Percentiles rank a stretch among this genome's conserved stretches.
Conservation (phyloP, 2,329 filamentous ascomycete genomes). For the Teratosphaeria destructans region DNA sequence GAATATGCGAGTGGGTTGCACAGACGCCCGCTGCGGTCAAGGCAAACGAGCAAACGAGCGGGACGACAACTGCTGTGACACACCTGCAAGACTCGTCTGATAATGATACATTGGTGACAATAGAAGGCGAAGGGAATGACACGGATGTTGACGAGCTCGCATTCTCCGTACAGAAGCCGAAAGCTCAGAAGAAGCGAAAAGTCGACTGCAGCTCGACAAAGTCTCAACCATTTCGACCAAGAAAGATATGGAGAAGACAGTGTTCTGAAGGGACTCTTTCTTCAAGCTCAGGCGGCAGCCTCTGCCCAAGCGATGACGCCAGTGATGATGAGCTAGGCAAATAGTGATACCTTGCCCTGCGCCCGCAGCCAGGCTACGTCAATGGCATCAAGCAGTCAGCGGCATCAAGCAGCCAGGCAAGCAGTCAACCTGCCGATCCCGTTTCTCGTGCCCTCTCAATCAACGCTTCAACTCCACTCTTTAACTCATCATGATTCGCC, state of each 20-base stretch:
- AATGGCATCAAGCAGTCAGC: not conserved
- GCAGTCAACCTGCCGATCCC: not conserved
- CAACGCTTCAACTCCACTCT: not conserved
- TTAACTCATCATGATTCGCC: not conserved
- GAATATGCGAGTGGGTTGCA: slow-evolving; percentile 36
- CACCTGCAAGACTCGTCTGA: not conserved
- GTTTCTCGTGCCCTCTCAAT: not conserved
- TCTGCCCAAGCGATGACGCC: not conserved
- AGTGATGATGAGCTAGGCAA: not conserved
- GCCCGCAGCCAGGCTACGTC: not conserved
- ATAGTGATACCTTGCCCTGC: not conserved
- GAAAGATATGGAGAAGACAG: not conserved
- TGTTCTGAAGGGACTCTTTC: not conserved
- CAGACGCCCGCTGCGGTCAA: slow-evolving; percentile 24
- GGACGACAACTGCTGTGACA: not conserved
- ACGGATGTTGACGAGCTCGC: not conserved
- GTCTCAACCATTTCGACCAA: not conserved
- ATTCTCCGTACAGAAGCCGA: not conserved
- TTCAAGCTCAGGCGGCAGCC: not conserved
- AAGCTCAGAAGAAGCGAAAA: not conserved
- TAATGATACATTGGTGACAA: not conserved
- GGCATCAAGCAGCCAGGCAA: too few relatives aligned
- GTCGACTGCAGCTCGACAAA: not conserved
- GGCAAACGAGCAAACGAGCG: not conserved
- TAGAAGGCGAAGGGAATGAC: not conserved